Base-by-base conservation (phyloP, 805 yeast species). In the Schwanniomyces sp. region DNA sequence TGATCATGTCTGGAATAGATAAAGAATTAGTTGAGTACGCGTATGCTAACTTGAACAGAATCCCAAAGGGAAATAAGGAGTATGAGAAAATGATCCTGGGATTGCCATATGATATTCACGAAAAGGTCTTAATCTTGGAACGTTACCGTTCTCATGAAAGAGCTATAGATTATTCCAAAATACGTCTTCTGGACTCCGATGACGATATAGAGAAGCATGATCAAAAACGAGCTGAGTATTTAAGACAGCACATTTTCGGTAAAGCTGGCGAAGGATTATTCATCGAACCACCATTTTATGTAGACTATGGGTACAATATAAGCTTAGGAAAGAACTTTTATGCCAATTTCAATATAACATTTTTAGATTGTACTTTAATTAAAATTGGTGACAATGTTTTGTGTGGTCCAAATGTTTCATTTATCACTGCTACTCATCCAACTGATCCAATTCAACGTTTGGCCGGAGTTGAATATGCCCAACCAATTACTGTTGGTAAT, bases 281-380 rank as follows among this genome's bases (percentile, higher is more conserved):
- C 49, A 58, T 83, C 30, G 88, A 85, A 62, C 75, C 84, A 1
- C 89, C 89, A 5, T 76, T 81, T 54, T 68, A 52, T 50, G 79
- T 83, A 36, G 91, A 86, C 61, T 86, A 84, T 56, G 92, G 91
- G 0, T 78, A 70, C 62, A 86, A 86, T 63, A 67, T 78, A 32
- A 62, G 59, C 12, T 52, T 84, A n/a, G 91, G 90, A 1, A 76
- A 82, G 48, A 61, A 67, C 26, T 80, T 83, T 61, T 86, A 82
- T 57, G 72, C 79, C 32, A 86, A 86, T 64, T 82, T 79, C 74
- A 81, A 80, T 51, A 52, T 64, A 36, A 72, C 77, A 0, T 65
- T 84, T 43, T 66, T 86, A 37, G 91, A 86, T 61, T 78, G 84
- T 53, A 74, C 85, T 0, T 54, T 82, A 32, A 81, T 86, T 34